Evolutionary conservation across 352 stramenopile species (phyloP), one percentile per base, ranked within the genome.

Genomic region (Pythium folliculosum): DNA sequence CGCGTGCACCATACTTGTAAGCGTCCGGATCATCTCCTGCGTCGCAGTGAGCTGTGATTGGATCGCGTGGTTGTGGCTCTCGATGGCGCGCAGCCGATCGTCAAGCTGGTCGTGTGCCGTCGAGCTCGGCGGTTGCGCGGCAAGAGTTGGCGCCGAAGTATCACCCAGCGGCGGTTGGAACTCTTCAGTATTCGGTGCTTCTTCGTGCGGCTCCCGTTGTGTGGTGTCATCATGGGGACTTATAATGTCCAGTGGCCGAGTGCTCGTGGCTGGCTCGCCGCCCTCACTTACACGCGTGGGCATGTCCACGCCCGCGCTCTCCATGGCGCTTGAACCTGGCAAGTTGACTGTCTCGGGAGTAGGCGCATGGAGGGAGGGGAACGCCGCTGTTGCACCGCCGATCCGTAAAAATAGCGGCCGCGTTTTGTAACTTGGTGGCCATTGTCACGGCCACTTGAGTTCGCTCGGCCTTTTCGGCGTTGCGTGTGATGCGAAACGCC

Each of bases 1-100:
- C 32, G 17, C 35, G 16, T 44, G 17, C 6, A 89, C 66, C 16
- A 91, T 56, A 12, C 67, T 25, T 32, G 37, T 88, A 37, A 91
- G 63, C 5, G 84, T 74, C 3, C 70, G 72, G 22, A 91, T 73
- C 81, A 85, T 86, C 47, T 67, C 53, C 56, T 90, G 78, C 16
- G 81, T 85, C 5, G 59, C 60, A 9, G 71, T 38, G 10, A 82
- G 63, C 19, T 88, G 78, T 6, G 53, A 49, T 48, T 88, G 76
- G 52, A 91, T 67, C n/a, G 71, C 51, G 10, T 70, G 54, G 19
- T 89, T 75, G 17, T 78, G 73, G 7, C 73, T 62, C 54, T 91
- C 83, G 6, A 91, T 55, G 1, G 53, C 65, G 13, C 67, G 43
- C 19, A 80, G 52, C 8, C 76, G 65, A 3, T 53, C 59, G 35